Evolutionary conservation across 129 eudicot species (phyloP).

Genomic region (Glebionis coronaria): DNA sequence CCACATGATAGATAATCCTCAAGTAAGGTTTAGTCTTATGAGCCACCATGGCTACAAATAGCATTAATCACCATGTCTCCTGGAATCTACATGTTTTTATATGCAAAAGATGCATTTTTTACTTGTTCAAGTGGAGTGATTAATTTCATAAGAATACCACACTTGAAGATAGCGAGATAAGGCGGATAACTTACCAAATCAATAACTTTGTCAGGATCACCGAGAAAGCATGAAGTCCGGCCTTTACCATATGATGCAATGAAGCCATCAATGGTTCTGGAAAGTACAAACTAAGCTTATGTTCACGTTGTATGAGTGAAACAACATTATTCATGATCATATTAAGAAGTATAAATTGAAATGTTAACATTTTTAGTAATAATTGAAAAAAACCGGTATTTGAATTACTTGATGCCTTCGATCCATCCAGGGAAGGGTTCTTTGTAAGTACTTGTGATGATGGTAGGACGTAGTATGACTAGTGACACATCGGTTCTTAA

Average conservation of each 20-base stretch:
- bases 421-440: conserved; percentile 67
- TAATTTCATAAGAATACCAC: too few species aligned
- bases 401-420: conserved; percentile 52
- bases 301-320: background rate
- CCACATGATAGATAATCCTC: conserved; percentile 41
- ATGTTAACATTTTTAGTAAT: background rate
- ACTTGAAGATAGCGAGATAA: background rate
- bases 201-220: conserved; percentile 11
- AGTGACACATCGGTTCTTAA: conserved; percentile 29
- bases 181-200: conserved; percentile 29
- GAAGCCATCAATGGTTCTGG: conserved; percentile 24
- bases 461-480: conserved; percentile 55
- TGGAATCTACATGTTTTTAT: conserved; percentile 29
- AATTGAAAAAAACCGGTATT: too few species aligned
- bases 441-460: conserved; percentile 43
- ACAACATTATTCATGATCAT: too few species aligned
- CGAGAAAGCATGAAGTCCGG: conserved; percentile 17
- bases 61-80: conserved; percentile 54
- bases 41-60: conserved; percentile 38
- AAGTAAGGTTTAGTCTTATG: conserved; percentile 27
- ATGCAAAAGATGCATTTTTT: background rate
- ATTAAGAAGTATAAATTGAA: background rate
- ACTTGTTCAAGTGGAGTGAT: background rate
- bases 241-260: conserved; percentile 30
- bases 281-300: background rate